These are phyloP conservation scores for Trametes cinnabarina DNA, from an alignment of 768 basidiomycete species.

Conservation along the genomic window DNA sequence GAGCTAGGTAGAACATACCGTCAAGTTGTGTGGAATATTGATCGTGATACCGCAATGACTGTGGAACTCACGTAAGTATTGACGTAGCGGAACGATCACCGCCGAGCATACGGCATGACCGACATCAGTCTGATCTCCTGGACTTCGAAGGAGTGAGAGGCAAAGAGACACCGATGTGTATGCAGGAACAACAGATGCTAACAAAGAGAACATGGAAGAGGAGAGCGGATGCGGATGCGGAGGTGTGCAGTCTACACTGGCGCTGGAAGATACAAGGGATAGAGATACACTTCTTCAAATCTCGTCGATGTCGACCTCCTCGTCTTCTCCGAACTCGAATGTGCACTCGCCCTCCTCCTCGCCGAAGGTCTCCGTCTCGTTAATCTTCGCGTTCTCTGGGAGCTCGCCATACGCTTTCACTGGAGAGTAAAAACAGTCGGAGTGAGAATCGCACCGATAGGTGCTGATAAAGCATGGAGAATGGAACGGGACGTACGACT, in stretches of 20 bases:
- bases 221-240: background rate
- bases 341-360: slow-evolving; percentile 88
- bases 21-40: too few relatives aligned
- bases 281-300: slow-evolving; percentile 51
- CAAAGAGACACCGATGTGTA: background rate
- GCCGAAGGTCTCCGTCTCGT: slow-evolving; percentile 92
- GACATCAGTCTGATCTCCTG: too few relatives aligned
- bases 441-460: background rate
- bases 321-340: slow-evolving; percentile 89
- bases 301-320: slow-evolving; percentile 87
- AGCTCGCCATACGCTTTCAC: slow-evolving; percentile 98
- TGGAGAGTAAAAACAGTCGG: slow-evolving; percentile 28
- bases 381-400: slow-evolving; percentile 94
- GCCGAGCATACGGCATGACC: too few relatives aligned
- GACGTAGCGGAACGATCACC: too few relatives aligned
- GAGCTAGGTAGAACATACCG: too few relatives aligned
- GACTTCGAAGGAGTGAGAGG: too few relatives aligned
- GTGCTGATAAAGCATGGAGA: background rate
- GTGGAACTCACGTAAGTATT: too few relatives aligned
- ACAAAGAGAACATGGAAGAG: background rate
- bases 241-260: slow-evolving; percentile 11
- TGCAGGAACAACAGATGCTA: slow-evolving; percentile 9
- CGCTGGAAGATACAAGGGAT: slow-evolving; percentile 15
- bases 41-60: too few relatives aligned
- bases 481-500: slow-evolving; percentile 50